phyloP scores from a whole-genome alignment of 345 rosid species.

The Draba incana region DNA sequence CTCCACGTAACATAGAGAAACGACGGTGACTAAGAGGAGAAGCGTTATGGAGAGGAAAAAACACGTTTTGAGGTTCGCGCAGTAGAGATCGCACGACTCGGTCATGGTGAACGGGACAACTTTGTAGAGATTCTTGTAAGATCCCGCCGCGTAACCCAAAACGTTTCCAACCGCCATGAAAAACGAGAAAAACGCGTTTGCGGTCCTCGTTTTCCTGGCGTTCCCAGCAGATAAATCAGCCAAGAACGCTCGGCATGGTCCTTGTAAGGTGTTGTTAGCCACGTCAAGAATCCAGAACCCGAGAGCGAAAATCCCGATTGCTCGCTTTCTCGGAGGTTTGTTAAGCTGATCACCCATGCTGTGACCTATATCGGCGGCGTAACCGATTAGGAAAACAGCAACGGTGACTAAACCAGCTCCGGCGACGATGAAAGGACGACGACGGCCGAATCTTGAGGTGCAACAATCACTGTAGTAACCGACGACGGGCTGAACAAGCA shows the following conservation, averaged over 20 bases:
- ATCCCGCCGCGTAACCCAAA: constrained; percentile 81
- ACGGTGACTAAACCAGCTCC: constrained; percentile 60
- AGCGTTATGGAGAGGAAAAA: constrained; percentile 67
- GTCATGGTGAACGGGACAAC: constrained; percentile 71
- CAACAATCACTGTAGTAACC: constrained; percentile 85
- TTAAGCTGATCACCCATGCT: constrained; percentile 51
- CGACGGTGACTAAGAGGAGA: constrained; percentile 47
- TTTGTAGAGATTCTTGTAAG: constrained; percentile 55
- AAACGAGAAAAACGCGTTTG: constrained; percentile 73
- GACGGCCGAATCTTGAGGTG: constrained; percentile 78
- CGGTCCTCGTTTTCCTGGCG: constrained; percentile 56
- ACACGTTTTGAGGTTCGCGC: constrained; percentile 88
- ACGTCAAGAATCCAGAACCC: constrained; percentile 95
- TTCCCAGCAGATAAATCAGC: constrained; percentile 71
- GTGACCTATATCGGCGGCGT: constrained; percentile 77
- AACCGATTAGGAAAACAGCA: constrained; percentile 78
- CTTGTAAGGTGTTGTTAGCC: constrained; percentile 84
- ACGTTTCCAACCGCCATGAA: constrained; percentile 95
- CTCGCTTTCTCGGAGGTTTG: constrained; percentile 54
- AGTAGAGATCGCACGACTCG: constrained; percentile 67
- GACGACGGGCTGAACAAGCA: constrained; percentile 84
- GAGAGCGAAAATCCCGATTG: constrained; percentile 63
- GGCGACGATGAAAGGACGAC: constrained; percentile 76
- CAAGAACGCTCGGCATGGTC: constrained; percentile 83
- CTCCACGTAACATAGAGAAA: constrained; percentile 52